phyloP scores from a whole-genome alignment of 371 early-diverging fungal species.

The Syncephalastrum contaminatum region DNA sequence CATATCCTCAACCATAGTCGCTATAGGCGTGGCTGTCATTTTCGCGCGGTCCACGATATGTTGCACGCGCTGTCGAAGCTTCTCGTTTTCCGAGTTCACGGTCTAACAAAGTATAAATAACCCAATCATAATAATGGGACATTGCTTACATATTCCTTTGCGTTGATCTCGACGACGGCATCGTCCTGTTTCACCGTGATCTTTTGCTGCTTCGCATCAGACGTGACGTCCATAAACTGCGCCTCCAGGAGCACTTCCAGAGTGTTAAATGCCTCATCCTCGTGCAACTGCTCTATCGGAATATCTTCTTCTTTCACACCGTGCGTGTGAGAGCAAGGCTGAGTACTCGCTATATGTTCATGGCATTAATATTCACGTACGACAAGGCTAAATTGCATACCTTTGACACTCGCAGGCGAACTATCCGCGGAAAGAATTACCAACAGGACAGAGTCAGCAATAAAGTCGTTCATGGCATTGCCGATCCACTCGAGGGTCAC shows the following conservation, averaged over 20 bases:
- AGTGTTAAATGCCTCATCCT: constrained; percentile 33
- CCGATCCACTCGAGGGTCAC: constrained; percentile 91
- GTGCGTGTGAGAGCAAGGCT: constrained; percentile 41
- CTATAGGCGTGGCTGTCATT: constrained; percentile 29
- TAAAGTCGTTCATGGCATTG: constrained; percentile 90
- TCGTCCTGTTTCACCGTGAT: constrained; percentile 47
- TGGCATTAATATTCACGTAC: neutral
- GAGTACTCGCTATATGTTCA: constrained; percentile 29
- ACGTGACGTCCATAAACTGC: constrained; percentile 41
- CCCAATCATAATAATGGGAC: neutral
- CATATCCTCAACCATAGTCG: too few species aligned
- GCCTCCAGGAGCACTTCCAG: constrained; percentile 36
- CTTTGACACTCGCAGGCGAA: constrained; percentile 92
- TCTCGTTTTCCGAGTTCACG: constrained; percentile 34
- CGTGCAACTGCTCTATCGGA: constrained; percentile 16
- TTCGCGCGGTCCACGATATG: constrained; percentile 32
- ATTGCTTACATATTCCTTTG: constrained; percentile 42
- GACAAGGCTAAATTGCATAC: constrained; percentile 14
- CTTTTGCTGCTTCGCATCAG: constrained; percentile 40
- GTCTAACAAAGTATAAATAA: constrained; percentile 12
- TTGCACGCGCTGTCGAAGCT: constrained; percentile 27
- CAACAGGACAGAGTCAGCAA: constrained; percentile 92
- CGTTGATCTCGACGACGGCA: constrained; percentile 41
- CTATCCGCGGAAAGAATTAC: constrained; percentile 84
- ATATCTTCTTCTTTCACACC: constrained; percentile 12